Conservation (phyloP, 2,329 filamentous ascomycete species). For the Aureobasidium sp. region DNA sequence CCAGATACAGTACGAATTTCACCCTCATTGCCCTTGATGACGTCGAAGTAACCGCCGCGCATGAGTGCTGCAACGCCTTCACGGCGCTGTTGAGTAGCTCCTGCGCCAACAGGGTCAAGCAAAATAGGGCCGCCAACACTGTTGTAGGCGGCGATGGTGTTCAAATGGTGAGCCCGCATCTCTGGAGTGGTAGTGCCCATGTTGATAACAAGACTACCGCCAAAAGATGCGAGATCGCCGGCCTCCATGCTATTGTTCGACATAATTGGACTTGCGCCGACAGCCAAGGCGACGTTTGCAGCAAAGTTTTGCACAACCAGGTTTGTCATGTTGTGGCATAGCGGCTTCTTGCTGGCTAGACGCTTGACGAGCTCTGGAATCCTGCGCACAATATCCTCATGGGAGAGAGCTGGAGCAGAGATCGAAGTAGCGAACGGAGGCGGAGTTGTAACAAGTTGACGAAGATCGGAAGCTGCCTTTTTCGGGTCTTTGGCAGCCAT, state of each 20-base stretch:
- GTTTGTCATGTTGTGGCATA: conserved; percentile 97
- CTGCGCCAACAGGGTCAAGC: conserved; percentile 85
- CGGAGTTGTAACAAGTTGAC: conserved; percentile 45
- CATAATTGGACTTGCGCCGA: conserved; percentile 92
- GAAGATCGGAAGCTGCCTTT: conserved; percentile 54
- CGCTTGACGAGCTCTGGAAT: conserved; percentile 42
- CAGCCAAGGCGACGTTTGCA: conserved; percentile 77
- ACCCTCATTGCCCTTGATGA: conserved; percentile 91
- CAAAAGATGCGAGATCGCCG: conserved; percentile 66
- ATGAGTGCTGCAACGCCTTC: conserved; percentile 66
- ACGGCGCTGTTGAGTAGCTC: conserved; percentile 69
- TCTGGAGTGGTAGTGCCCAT: conserved; percentile 87
- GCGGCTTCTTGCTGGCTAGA: conserved; percentile 58
- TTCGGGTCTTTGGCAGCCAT: conserved; percentile 64
- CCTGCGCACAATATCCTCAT: conserved; percentile 22
- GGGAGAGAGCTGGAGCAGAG: conserved; percentile 26
- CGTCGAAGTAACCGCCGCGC: conserved; percentile 66
- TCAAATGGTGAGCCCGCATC: conserved; percentile 61
- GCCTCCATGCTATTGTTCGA: conserved; percentile 80
- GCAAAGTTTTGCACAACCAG: conserved; percentile 92
- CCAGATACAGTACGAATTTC: conserved; percentile 73
- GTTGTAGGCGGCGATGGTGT: conserved; percentile 78
- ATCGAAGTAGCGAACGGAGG: conserved; percentile 28
- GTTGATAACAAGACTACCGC: conserved; percentile 79
- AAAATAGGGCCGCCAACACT: conserved; percentile 65